Conservation (phyloP, 2,329 filamentous ascomycete genomes). For the Aspergillus vadensis region DNA sequence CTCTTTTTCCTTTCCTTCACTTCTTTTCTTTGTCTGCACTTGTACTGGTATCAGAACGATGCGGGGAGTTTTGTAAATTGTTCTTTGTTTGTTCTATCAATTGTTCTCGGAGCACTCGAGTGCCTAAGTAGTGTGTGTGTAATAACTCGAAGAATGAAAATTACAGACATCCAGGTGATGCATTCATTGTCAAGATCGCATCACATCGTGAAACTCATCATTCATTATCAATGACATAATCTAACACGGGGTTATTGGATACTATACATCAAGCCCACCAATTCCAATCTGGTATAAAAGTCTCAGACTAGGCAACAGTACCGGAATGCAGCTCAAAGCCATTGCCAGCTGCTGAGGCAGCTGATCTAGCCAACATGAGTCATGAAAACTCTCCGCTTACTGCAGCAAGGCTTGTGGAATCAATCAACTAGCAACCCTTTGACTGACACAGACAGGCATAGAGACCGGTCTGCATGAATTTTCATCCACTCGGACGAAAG, state of each 20-base stretch:
- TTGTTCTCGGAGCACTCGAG: neutral
- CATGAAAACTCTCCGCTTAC: too few relatives aligned
- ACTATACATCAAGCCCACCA: neutral
- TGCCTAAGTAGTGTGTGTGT: neutral
- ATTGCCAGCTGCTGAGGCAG: too few relatives aligned
- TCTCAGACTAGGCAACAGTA: too few relatives aligned
- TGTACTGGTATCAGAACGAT: slow-evolving; percentile 11
- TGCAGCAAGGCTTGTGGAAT: too few relatives aligned
- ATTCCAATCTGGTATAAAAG: too few relatives aligned
- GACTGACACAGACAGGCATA: too few relatives aligned
- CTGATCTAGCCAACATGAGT: too few relatives aligned
- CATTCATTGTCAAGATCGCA: neutral
- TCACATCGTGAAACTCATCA: neutral
- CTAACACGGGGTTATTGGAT: neutral
- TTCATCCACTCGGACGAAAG: slow-evolving; percentile 32
- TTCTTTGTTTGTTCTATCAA: neutral
- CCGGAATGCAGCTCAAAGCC: too few relatives aligned
- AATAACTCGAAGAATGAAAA: neutral
- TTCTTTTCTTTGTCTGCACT: slow-evolving; percentile 6
- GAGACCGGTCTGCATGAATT: too few relatives aligned
- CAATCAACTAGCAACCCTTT: too few relatives aligned
- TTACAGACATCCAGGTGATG: neutral
- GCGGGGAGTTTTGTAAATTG: neutral
- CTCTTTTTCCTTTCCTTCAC: neutral
- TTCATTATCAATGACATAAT: neutral